Evolutionary conservation across 1,284 basidiomycete species (phyloP).

Genomic region (Phlebopus sp.): DNA sequence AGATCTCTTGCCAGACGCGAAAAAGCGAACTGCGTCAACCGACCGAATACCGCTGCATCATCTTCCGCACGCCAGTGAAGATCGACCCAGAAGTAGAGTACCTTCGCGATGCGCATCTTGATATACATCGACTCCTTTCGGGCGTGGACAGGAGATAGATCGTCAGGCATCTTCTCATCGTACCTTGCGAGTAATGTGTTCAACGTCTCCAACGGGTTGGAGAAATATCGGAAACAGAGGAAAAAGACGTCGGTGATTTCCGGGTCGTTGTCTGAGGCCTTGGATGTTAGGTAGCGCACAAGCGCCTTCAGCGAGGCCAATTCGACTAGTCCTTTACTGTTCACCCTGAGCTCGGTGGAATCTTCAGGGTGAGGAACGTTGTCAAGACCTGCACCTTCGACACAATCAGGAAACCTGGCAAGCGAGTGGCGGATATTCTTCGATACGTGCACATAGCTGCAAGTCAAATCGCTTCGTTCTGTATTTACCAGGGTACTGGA

Average conservation of each 20-base stretch:
- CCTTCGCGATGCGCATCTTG: slow-evolving; percentile 62
- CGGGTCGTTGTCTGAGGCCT: slow-evolving; percentile 35
- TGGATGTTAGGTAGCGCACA: slow-evolving; percentile 47
- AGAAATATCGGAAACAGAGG: slow-evolving; percentile 74
- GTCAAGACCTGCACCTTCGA: slow-evolving; percentile 13
- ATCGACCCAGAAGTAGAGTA: slow-evolving; percentile 75
- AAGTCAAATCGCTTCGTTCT: slow-evolving; percentile 11
- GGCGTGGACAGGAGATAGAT: slow-evolving; percentile 37
- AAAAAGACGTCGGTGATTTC: slow-evolving; percentile 60
- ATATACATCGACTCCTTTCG: slow-evolving; percentile 49
- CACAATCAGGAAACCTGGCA: slow-evolving; percentile 27
- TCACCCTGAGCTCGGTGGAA: slow-evolving; percentile 26
- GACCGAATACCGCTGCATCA: slow-evolving; percentile 40
- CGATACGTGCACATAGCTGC: slow-evolving; percentile 24
- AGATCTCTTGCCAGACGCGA: slow-evolving; percentile 29
- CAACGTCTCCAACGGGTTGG: slow-evolving; percentile 55
- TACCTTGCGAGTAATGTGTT: slow-evolving; percentile 59
- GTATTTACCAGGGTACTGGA: slow-evolving; percentile 23
- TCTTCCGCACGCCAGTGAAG: slow-evolving; percentile 63
- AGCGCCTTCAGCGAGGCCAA: slow-evolving; percentile 43
- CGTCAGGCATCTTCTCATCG: slow-evolving; percentile 37
- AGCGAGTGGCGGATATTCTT: slow-evolving; percentile 27
- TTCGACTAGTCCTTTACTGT: slow-evolving; percentile 24
- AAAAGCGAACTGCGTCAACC: slow-evolving; percentile 36
- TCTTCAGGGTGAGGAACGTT: slow-evolving; percentile 30